Evolutionary conservation across 495 filamentous ascomycete genomes (phyloP).

Genomic region (Copromyces sp.): DNA sequence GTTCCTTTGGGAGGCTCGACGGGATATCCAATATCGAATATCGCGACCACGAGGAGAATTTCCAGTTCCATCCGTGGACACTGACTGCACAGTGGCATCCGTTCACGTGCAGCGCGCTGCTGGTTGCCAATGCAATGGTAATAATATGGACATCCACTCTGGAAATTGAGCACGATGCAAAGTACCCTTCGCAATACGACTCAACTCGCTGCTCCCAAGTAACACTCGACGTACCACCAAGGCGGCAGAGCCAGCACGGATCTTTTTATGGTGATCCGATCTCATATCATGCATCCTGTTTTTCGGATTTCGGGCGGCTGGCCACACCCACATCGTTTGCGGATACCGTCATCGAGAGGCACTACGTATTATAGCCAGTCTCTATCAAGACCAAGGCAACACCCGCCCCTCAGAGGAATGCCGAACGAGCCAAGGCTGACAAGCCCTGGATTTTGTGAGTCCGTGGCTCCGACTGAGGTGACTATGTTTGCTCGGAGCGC

Average conservation of each 20-base stretch:
- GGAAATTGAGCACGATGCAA: background rate
- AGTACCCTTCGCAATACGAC: background rate
- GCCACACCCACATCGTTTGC: background rate
- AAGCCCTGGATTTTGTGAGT: background rate
- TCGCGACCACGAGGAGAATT: background rate
- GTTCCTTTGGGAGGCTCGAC: background rate
- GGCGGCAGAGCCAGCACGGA: background rate
- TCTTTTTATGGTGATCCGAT: background rate
- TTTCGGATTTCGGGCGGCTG: background rate
- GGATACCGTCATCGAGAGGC: background rate
- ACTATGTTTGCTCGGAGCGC: background rate
- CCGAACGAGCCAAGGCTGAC: background rate
- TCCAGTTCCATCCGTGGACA: background rate
- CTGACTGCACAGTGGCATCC: background rate
- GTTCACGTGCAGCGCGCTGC: background rate
- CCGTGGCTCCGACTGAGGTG: background rate
- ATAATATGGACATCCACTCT: background rate
- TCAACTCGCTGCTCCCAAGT: background rate
- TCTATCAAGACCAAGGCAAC: background rate
- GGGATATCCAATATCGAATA: background rate
- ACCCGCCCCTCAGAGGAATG: background rate
- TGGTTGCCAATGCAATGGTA: background rate
- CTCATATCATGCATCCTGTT: background rate
- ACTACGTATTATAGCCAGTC: background rate
- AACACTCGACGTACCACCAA: background rate